Conservation (phyloP, 2,329 filamentous ascomycete genomes). For the Aspergillus sp. region DNA sequence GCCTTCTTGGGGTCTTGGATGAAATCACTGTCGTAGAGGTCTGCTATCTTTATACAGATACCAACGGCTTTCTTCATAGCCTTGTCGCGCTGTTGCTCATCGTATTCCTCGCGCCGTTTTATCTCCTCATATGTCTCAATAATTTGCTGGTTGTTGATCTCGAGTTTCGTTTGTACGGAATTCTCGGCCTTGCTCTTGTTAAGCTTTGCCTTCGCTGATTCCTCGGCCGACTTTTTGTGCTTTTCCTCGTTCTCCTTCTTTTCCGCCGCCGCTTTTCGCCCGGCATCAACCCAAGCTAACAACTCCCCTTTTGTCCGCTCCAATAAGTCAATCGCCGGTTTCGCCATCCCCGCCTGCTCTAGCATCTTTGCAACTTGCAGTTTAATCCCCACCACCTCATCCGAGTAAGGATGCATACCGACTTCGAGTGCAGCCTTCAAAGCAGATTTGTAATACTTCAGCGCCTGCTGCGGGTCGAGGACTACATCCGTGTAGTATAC, state of each 20-base stretch:
- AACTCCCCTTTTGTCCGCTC: slow-evolving; percentile 74
- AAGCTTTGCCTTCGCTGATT: neutral
- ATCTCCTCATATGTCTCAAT: slow-evolving; percentile 23
- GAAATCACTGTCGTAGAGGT: slow-evolving; percentile 75
- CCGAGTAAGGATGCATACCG: slow-evolving; percentile 82
- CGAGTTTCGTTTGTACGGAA: slow-evolving; percentile 16
- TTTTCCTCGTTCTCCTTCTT: slow-evolving; percentile 15
- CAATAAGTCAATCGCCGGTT: slow-evolving; percentile 71
- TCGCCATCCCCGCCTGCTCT: slow-evolving; percentile 71
- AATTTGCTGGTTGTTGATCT: slow-evolving; percentile 21
- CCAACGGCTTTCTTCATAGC: slow-evolving; percentile 72
- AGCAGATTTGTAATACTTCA: slow-evolving; percentile 81
- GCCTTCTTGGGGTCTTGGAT: slow-evolving; percentile 72
- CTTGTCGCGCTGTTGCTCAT: slow-evolving; percentile 56
- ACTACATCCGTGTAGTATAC: slow-evolving; percentile 82
- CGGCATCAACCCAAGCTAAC: slow-evolving; percentile 41
- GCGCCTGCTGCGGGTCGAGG: slow-evolving; percentile 71
- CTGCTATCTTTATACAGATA: slow-evolving; percentile 79
- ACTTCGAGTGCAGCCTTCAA: slow-evolving; percentile 70
- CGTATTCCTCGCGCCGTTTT: slow-evolving; percentile 27
- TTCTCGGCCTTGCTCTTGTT: neutral
- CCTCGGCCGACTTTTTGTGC: slow-evolving; percentile 2
- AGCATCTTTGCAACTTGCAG: slow-evolving; percentile 78
- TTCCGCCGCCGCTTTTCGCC: slow-evolving; percentile 14
- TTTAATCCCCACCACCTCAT: slow-evolving; percentile 87